A percentile compares a stretch with the other conserved stretches of the same genome.
Conservation (phyloP, 805 yeast genomes). For the Kuraishia piskuri region DNA sequence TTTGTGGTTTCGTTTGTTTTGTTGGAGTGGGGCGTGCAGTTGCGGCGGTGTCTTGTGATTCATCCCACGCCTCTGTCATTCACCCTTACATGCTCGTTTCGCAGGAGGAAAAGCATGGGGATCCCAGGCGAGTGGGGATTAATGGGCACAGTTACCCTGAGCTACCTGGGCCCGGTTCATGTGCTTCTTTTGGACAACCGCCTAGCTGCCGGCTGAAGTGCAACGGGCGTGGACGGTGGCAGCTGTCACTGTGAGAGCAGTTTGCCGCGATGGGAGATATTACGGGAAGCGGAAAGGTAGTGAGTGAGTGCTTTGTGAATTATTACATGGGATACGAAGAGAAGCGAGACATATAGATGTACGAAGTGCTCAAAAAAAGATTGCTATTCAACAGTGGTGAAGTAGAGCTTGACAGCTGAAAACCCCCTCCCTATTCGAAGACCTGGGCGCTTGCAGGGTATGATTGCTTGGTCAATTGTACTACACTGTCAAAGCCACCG, state of each 20-base stretch:
- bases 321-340: no score
- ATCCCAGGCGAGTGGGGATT: background rate
- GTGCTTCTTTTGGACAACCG: background rate
- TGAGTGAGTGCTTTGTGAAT: no score
- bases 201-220: background rate
- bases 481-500: background rate
- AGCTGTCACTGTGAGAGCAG: background rate
- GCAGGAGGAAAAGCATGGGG: background rate
- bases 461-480: background rate
- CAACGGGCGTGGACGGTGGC: background rate
- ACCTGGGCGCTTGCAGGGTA: no score
- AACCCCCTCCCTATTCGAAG: no score
- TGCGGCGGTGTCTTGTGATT: background rate
- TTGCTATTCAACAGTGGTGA: no score
- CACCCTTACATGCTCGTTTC: background rate
- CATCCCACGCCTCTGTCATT: background rate
- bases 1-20: no score
- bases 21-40: no score
- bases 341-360: no score
- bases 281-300: background rate
- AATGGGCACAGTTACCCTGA: background rate
- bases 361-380: no score
- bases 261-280: background rate
- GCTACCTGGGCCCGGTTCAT: background rate
- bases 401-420: no score